Evolutionary conservation across 192 early-diverging fungal genomes (phyloP).

Genomic region (Kappamyces sp.): DNA sequence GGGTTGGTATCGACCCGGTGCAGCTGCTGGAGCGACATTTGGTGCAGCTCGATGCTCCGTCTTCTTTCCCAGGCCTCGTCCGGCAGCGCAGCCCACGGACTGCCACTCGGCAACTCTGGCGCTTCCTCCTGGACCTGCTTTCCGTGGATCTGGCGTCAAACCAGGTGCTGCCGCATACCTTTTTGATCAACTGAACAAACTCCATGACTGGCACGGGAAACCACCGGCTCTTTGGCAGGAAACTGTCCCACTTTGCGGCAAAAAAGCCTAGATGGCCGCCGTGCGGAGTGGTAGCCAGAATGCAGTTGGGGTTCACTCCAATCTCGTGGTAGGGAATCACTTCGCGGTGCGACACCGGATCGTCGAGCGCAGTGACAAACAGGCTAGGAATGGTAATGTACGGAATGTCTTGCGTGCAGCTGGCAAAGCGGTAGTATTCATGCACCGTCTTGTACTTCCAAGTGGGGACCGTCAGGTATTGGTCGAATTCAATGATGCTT

Average conservation of each 20-base stretch:
- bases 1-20: no score
- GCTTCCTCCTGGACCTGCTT: no score
- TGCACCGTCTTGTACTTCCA: slow-evolving; percentile 76
- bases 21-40: no score
- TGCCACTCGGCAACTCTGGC: no score
- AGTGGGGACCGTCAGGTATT: slow-evolving; percentile 58
- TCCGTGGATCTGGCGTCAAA: no score
- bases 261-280: slow-evolving; percentile 96
- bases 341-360: slow-evolving; percentile 71
- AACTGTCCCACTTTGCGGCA: slow-evolving; percentile 30
- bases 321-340: slow-evolving; percentile 69
- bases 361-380: slow-evolving; percentile 80
- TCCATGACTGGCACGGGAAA: slow-evolving; percentile 36
- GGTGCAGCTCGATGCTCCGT: no score
- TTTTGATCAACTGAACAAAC: slow-evolving; percentile 27
- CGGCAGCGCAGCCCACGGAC: no score
- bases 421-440: slow-evolving; percentile 58
- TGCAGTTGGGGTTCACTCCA: slow-evolving; percentile 66
- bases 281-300: slow-evolving; percentile 69
- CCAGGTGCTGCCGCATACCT: no score
- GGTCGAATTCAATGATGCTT: slow-evolving; percentile 79
- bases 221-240: slow-evolving; percentile 28
- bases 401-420: slow-evolving; percentile 32
- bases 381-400: slow-evolving; percentile 68
- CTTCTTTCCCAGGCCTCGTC: no score